Evolutionary conservation across 495 filamentous ascomycete species (phyloP).

Genomic region (Neurospora sp.): DNA sequence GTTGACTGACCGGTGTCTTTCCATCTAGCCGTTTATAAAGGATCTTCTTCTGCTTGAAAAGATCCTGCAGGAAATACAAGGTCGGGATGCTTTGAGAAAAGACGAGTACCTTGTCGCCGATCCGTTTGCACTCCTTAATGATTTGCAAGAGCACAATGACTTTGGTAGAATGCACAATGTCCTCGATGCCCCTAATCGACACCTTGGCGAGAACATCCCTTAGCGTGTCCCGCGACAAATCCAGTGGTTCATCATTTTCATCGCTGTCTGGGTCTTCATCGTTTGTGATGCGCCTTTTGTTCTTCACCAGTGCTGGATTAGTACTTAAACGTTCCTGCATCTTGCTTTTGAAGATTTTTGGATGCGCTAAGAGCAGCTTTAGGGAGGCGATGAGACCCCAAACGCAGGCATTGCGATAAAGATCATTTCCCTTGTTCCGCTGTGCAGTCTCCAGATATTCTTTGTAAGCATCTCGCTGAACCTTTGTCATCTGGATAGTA

Average conservation of each 20-base stretch:
- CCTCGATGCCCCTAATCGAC: constrained; percentile 17
- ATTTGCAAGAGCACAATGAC: constrained; percentile 56
- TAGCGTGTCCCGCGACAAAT: constrained; percentile 23
- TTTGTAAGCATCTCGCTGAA: constrained; percentile 57
- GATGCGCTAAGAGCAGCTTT: constrained; percentile 66
- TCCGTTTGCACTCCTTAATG: constrained; percentile 45
- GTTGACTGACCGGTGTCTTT: constrained; percentile 33
- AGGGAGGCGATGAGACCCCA: constrained; percentile 39
- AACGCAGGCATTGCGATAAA: constrained; percentile 7
- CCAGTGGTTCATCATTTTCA: constrained; percentile 7
- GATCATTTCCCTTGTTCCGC: neutral
- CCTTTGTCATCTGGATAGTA: constrained; percentile 53
- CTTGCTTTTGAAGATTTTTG: constrained; percentile 50
- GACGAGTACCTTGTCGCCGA: constrained; percentile 64
- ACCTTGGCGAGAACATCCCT: constrained; percentile 20
- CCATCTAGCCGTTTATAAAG: constrained; percentile 59
- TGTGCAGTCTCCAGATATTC: constrained; percentile 35
- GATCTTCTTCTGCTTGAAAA: constrained; percentile 36
- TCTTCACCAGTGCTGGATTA: neutral
- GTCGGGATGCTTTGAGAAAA: constrained; percentile 68
- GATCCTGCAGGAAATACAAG: constrained; percentile 54
- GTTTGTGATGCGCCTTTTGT: neutral
- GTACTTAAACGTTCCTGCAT: constrained; percentile 18
- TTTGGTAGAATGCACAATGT: constrained; percentile 49
- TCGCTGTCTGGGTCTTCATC: constrained; percentile 17